Conservation (phyloP, 176 grass and related monocot genomes). For the Ananas comosus region DNA sequence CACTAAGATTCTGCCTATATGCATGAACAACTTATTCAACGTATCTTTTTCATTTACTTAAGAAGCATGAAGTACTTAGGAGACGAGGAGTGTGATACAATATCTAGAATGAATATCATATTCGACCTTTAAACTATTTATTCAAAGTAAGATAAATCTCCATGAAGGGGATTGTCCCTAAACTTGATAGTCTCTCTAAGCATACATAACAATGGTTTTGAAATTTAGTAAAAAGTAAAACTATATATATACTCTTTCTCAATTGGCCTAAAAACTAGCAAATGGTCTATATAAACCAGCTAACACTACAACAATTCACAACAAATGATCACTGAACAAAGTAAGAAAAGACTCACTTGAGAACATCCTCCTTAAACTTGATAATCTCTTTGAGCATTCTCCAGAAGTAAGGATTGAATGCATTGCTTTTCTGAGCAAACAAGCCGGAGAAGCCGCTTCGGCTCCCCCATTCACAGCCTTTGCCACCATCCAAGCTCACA, state of each 20-base stretch:
- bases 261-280: neutral
- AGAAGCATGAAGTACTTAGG: no score
- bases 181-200: constrained; percentile 56
- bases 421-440: constrained; percentile 69
- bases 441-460: constrained; percentile 55
- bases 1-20: no score
- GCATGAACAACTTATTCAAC: no score
- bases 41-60: no score
- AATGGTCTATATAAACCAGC: neutral
- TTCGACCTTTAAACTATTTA: no score
- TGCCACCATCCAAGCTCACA: constrained; percentile 41
- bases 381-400: constrained; percentile 59
- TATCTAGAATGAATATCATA: no score
- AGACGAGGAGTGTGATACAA: no score
- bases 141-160: no score
- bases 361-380: constrained; percentile 51
- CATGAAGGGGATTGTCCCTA: constrained; percentile 39
- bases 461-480: constrained; percentile 73
- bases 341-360: constrained; percentile 19
- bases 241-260: no score
- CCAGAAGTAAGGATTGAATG: constrained; percentile 58
- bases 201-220: constrained; percentile 14
- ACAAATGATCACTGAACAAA: neutral
- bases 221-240: no score
- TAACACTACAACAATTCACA: neutral